Evolutionary conservation across 805 yeast species (phyloP).

Genomic region (Wickerhamiella lipophila): DNA sequence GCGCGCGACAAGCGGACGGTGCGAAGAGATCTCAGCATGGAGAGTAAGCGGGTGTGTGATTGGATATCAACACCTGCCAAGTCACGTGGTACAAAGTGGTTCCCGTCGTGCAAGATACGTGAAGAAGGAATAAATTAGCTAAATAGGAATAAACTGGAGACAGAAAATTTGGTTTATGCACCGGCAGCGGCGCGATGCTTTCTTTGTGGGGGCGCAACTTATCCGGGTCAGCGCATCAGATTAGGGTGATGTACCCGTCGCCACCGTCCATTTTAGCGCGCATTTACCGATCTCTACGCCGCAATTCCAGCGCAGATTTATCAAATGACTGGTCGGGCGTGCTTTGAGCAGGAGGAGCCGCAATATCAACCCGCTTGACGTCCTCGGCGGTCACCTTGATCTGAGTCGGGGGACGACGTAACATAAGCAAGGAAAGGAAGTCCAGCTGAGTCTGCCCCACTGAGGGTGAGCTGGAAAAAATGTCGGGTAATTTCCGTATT

Average conservation of each 20-base stretch:
- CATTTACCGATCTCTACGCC: background rate
- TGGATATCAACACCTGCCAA: slow-evolving; percentile 1
- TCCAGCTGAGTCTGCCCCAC: no score
- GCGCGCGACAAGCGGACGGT: slow-evolving; percentile 16
- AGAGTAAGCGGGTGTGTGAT: slow-evolving; percentile 11
- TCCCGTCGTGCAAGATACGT: background rate
- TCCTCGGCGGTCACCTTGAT: slow-evolving; percentile 54
- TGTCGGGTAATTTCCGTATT: background rate
- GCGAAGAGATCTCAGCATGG: slow-evolving; percentile 18
- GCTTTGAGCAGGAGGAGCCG: slow-evolving; percentile 2
- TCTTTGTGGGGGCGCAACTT: no score
- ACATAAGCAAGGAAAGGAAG: slow-evolving; percentile 31
- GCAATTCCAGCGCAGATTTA: background rate
- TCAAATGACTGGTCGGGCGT: slow-evolving; percentile 6
- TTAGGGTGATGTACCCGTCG: background rate
- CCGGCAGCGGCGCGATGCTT: no score
- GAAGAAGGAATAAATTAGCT: background rate
- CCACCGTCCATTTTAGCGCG: no score
- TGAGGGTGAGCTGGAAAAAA: no score
- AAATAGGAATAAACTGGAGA: no score
- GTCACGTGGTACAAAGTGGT: slow-evolving; percentile 1
- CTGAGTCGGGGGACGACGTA: slow-evolving; percentile 53
- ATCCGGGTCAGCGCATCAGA: no score
- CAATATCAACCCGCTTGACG: slow-evolving; percentile 21
- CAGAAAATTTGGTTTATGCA: no score